Evolutionary conservation across 768 basidiomycete species (phyloP).

Genomic region (Lentinula lateritia): DNA sequence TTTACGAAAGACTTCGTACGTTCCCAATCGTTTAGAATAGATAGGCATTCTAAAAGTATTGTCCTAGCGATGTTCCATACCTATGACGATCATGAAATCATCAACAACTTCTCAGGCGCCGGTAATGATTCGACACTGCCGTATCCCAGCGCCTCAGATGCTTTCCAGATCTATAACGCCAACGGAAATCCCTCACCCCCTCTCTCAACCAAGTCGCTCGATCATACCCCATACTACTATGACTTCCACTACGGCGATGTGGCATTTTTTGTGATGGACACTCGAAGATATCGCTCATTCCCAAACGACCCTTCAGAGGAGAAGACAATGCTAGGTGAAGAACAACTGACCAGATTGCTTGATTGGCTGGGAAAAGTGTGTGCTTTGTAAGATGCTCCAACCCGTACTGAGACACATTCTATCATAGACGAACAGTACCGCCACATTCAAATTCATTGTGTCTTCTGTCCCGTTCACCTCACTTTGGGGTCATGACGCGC

Average conservation of each 20-base stretch:
- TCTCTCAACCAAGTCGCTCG: conserved; percentile 30
- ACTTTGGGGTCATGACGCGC: conserved; percentile 61
- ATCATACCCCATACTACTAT: conserved; percentile 45
- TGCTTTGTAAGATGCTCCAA: not conserved
- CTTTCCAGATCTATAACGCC: conserved; percentile 61
- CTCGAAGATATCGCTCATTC: conserved; percentile 50
- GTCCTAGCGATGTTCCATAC: conserved; percentile 56
- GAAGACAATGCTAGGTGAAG: conserved; percentile 66
- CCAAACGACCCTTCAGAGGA: conserved; percentile 28
- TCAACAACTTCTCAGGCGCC: conserved; percentile 62
- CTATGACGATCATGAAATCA: conserved; percentile 73
- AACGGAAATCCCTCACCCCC: conserved; percentile 42
- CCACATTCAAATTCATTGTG: conserved; percentile 74
- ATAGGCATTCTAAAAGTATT: not conserved
- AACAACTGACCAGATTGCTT: conserved; percentile 54
- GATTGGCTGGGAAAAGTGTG: conserved; percentile 56
- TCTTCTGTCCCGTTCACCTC: conserved; percentile 71
- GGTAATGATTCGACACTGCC: conserved; percentile 47
- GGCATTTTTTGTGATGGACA: conserved; percentile 78
- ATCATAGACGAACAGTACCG: conserved; percentile 56
- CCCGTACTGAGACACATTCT: not conserved
- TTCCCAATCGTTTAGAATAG: conserved; percentile 10
- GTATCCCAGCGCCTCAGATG: conserved; percentile 52
- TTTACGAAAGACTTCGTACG: conserved; percentile 69
- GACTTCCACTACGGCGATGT: conserved; percentile 61